phyloP scores from a whole-genome alignment of 495 filamentous ascomycete genomes.

The Lindgomyces ingoldianus region DNA sequence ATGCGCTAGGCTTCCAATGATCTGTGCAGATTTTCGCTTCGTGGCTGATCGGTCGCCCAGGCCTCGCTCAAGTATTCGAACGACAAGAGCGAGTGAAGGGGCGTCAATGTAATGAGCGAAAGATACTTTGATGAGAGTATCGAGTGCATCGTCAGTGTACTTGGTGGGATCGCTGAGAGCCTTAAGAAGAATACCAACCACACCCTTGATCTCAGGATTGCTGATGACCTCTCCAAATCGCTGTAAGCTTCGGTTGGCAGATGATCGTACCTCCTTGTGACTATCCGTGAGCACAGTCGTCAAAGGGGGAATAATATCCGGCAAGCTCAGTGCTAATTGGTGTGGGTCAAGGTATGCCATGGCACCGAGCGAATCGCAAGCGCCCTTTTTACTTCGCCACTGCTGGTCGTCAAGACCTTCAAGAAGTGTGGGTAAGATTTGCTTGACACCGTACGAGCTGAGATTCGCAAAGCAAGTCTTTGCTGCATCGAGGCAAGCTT shows the following conservation, averaged over 20 bases:
- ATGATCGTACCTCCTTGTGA: constrained; percentile 90
- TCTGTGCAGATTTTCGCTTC: constrained; percentile 92
- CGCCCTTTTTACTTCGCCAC: constrained; percentile 98
- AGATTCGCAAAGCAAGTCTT: constrained; percentile 92
- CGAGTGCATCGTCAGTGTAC: constrained; percentile 91
- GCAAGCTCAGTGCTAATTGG: constrained; percentile 86
- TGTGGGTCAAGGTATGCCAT: constrained; percentile 98
- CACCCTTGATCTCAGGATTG: constrained; percentile 91
- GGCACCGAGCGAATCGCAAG: constrained; percentile 90
- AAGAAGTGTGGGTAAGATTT: constrained; percentile 86
- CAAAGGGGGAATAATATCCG: constrained; percentile 93
- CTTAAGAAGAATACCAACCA: constrained; percentile 89
- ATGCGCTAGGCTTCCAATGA: constrained; percentile 95
- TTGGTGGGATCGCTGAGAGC: constrained; percentile 97
- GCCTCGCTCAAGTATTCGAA: constrained; percentile 91
- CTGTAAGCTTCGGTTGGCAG: constrained; percentile 93
- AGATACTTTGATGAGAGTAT: constrained; percentile 89
- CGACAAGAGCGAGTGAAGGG: constrained; percentile 89
- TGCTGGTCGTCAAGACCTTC: constrained; percentile 92
- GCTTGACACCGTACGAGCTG: constrained; percentile 93
- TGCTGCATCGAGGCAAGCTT: constrained; percentile 86
- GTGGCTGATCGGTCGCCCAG: constrained; percentile 87
- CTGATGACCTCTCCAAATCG: constrained; percentile 97
- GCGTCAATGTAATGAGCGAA: constrained; percentile 97
- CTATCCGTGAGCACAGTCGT: constrained; percentile 94